Evolutionary conservation across 768 basidiomycete genomes (phyloP).

Genomic region (Sporobolomyces phaffii): DNA sequence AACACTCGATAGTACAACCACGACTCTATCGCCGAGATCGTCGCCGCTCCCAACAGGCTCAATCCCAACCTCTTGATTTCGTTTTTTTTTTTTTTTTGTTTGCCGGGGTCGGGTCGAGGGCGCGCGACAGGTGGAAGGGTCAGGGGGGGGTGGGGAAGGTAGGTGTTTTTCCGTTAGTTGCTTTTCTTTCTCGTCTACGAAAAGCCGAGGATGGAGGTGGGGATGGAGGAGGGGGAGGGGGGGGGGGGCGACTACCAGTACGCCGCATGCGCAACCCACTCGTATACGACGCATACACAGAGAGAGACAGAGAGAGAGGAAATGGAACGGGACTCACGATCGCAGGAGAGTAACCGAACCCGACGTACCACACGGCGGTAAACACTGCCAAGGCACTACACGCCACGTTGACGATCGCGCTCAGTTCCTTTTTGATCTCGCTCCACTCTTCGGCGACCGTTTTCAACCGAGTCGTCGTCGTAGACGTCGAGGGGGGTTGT

Average conservation of each 20-base stretch:
- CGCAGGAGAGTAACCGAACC: conserved; percentile 26
- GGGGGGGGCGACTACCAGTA: not conserved
- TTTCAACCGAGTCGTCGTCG: not conserved
- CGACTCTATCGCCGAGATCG: conserved; percentile 39
- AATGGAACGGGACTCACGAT: conserved; percentile 34
- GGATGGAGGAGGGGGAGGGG: too few species aligned
- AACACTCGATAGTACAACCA: conserved; percentile 42
- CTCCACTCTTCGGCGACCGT: conserved; percentile 39
- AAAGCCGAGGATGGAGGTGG: too few species aligned
- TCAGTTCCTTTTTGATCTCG: conserved; percentile 35
- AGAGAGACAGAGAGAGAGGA: not conserved
- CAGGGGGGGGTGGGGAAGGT: too few species aligned
- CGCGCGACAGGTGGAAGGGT: too few species aligned
- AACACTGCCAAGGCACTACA: conserved; percentile 40
- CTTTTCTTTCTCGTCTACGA: not conserved
- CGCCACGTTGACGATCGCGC: conserved; percentile 40
- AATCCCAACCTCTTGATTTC: conserved; percentile 38
- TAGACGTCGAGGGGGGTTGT: too few species aligned
- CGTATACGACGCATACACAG: too few species aligned
- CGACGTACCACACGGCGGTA: conserved; percentile 39
- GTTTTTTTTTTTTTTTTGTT: too few species aligned
- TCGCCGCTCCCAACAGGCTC: conserved; percentile 31
- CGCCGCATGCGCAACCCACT: too few species aligned
- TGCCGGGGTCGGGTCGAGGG: too few species aligned
- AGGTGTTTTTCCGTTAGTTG: not conserved